Evolutionary conservation across 2,329 filamentous ascomycete genomes (phyloP), one percentile per base, ranked within the genome.

Genomic region (Amauroascus verrucosus): DNA sequence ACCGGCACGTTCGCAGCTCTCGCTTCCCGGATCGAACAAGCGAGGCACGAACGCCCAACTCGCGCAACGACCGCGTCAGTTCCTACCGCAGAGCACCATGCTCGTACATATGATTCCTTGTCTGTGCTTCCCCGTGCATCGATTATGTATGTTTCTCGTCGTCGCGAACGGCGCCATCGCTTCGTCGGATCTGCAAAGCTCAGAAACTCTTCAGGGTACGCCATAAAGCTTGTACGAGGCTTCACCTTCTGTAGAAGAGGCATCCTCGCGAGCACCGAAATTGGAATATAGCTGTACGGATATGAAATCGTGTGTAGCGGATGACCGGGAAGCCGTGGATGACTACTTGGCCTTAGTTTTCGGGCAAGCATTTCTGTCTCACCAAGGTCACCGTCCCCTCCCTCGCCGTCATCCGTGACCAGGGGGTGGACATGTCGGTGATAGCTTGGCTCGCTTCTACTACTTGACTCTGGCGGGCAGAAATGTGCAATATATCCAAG

Each of bases 21-120:
- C 30, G 70, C 71, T 59, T 73, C 70, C 18, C 72, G 63, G 11
- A 73, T 66, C 59, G 68, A 72, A 56, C 71, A 73, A 6, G 66
- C 65, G 33, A 71, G 54, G 54, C 69, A 71, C 2, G 65, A 68
- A 49, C 65, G 61, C n/a, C 68, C 67, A 11, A 62, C 64, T 14
- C 70, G 63, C 22, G 70, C 67, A 51, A 74, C 65, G 28, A 74
- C 61, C 3, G 71, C 71, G 60, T 71, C 62, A 38, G 63, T 64
- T 11, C 70, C 72, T 30, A 69, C 64, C 32, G 70, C 65, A 8
- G 71, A 67, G 57, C 72, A 74, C 72, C 72, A 75, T 1, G 71
- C 70, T 20, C 72, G 65, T 6, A 64, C 71, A 51, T 73, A 68
- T 0, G 67, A 64, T 57, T 73, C 71, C 55, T 66, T 69, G 13